Evolutionary conservation across 345 rosid species (phyloP).

Genomic region (Stellera chamaejasme): DNA sequence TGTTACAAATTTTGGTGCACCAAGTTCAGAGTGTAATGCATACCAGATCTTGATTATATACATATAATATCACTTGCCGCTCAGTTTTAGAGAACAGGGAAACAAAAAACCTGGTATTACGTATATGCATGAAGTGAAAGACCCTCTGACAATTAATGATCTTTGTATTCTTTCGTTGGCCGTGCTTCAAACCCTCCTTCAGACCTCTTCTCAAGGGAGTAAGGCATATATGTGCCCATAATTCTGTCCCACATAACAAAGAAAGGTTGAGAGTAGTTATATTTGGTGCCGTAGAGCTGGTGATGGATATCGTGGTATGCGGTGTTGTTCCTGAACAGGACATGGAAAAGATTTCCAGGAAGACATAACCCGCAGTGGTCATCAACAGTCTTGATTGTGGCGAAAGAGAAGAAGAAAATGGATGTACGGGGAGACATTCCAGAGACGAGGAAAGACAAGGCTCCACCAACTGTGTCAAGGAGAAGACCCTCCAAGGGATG

Average conservation of each 20-base stretch:
- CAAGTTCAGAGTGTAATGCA: too few relatives aligned
- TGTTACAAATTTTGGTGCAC: too few relatives aligned
- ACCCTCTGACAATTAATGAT: conserved; percentile 18
- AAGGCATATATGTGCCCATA: conserved; percentile 86
- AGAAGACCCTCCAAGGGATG: conserved; percentile 81
- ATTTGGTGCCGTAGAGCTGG: conserved; percentile 73
- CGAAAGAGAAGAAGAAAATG: conserved; percentile 84
- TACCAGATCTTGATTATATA: too few relatives aligned
- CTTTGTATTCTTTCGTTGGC: conserved; percentile 46
- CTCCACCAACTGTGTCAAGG: conserved; percentile 72
- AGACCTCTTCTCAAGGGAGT: conserved; percentile 56
- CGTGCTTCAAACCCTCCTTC: conserved; percentile 75
- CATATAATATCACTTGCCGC: too few relatives aligned
- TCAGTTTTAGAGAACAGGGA: too few relatives aligned
- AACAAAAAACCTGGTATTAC: too few relatives aligned
- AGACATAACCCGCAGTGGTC: conserved; percentile 84
- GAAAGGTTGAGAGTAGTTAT: conserved; percentile 80
- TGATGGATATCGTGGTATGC: conserved; percentile 88
- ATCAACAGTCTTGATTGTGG: conserved; percentile 78
- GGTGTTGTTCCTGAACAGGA: conserved; percentile 66
- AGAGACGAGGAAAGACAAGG: conserved; percentile 66
- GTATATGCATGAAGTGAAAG: too few relatives aligned
- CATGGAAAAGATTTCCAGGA: conserved; percentile 72
- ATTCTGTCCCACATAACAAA: conserved; percentile 75
- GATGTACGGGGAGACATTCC: conserved; percentile 84